phyloP scores from a whole-genome alignment of 495 filamentous ascomycete genomes.

The Bacidia rubella region DNA sequence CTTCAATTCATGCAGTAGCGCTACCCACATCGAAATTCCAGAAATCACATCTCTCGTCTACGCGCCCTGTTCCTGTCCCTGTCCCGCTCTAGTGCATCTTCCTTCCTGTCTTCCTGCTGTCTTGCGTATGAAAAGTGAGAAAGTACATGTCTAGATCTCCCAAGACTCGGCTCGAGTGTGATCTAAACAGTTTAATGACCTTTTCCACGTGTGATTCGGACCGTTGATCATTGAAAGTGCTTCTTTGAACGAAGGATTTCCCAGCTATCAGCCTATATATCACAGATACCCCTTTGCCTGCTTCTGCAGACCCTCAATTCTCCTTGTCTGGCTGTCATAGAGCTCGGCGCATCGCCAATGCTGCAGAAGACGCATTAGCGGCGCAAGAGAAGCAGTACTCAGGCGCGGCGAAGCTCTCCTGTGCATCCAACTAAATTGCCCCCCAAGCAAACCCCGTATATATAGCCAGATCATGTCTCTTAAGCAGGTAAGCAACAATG shows the following conservation, averaged over 20 bases:
- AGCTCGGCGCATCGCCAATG: not conserved
- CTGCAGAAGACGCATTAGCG: not conserved
- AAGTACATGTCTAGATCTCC: not conserved
- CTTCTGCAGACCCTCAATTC: too few species aligned
- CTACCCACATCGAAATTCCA: not conserved
- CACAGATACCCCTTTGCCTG: too few species aligned
- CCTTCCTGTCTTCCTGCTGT: not conserved
- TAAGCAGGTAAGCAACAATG: conserved; percentile 48
- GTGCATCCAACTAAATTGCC: too few species aligned
- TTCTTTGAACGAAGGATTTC: too few species aligned
- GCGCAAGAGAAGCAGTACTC: not conserved
- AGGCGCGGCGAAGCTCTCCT: too few species aligned
- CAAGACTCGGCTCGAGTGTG: not conserved
- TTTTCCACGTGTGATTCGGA: not conserved
- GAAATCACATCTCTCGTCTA: conserved; percentile 11
- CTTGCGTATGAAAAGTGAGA: too few species aligned
- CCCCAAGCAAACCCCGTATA: too few species aligned
- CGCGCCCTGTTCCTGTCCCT: conserved; percentile 9
- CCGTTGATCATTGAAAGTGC: too few species aligned
- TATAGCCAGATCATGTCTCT: conserved; percentile 62
- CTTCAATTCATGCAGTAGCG: not conserved
- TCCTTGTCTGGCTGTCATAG: not conserved
- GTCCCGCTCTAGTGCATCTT: not conserved
- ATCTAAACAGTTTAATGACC: not conserved
- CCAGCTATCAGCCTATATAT: too few species aligned